These are phyloP conservation scores for Chlamydomonas incerta DNA, from an alignment of 139 green algal genomes.

Conservation along the genomic window DNA sequence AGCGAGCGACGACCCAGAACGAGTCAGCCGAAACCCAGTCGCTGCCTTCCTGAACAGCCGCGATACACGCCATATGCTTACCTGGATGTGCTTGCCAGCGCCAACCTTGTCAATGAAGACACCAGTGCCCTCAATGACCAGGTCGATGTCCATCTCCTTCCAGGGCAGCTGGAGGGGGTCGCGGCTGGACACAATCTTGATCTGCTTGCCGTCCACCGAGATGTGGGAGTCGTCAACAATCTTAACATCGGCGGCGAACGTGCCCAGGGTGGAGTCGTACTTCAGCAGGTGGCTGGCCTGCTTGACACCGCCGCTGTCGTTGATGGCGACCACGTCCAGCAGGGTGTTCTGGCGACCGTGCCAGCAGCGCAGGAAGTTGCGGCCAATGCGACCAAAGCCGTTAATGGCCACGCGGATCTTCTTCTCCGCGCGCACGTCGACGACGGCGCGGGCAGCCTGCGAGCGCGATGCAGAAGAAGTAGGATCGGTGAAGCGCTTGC, in stretches of 20 bases:
- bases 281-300: conserved; percentile 99
- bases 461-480: not conserved
- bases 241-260: conserved; percentile 96
- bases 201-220: conserved; percentile 94
- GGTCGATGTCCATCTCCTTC: conserved; percentile 90
- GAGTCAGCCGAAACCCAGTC: too few species aligned
- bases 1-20: not conserved
- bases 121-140: conserved; percentile 98
- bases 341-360: conserved; percentile 83
- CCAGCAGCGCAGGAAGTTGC: conserved; percentile 94
- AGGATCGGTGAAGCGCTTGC: not conserved
- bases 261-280: conserved; percentile 99
- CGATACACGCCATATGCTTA: conserved; percentile 16
- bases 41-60: too few species aligned
- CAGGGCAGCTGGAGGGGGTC: conserved; percentile 97
- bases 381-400: conserved; percentile 97
- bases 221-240: conserved; percentile 90
- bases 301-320: conserved; percentile 97
- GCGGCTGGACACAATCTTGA: conserved; percentile 94
- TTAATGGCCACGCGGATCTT: conserved; percentile 99
- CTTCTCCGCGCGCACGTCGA: conserved; percentile 75
- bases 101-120: conserved; percentile 93
- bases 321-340: conserved; percentile 94
- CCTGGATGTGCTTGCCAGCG: conserved; percentile 92
- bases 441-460: conserved; percentile 44